Percentiles rank a stretch among this genome's conserved stretches.
These are phyloP conservation scores for Pichia phayaonensis DNA, from an alignment of 805 yeast genomes.

Conservation along the genomic window DNA sequence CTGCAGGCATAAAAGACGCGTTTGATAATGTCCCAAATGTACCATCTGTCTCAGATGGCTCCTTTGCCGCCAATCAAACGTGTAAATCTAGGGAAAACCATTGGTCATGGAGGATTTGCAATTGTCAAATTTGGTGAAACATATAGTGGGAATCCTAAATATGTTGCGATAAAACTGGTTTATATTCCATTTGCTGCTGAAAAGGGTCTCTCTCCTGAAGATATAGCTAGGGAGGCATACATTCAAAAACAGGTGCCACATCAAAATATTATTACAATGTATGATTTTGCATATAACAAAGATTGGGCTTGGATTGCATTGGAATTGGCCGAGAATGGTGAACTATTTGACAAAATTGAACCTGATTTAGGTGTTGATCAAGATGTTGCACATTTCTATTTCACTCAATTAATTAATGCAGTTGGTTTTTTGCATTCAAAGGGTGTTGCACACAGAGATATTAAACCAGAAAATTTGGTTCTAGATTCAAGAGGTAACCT, in stretches of 20 bases:
- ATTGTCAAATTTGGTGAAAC: conserved; percentile 45
- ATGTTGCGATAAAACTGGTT: conserved; percentile 52
- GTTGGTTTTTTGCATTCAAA: conserved; percentile 50
- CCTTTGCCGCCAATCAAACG: conserved; percentile 42
- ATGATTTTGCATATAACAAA: conserved; percentile 45
- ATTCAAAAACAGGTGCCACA: conserved; percentile 55
- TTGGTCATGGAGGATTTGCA: conserved; percentile 67
- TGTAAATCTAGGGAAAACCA: conserved; percentile 40
- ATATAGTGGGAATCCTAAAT: conserved; percentile 8
- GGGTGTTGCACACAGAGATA: conserved; percentile 63
- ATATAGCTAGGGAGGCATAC: conserved; percentile 44
- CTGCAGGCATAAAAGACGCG: background rate
- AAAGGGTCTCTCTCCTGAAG: conserved; percentile 25
- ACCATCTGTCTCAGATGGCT: conserved; percentile 38
- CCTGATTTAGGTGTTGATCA: conserved; percentile 65
- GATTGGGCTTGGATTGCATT: conserved; percentile 59
- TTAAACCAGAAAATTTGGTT: conserved; percentile 63
- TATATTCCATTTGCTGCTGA: conserved; percentile 30
- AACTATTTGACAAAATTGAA: conserved; percentile 69
- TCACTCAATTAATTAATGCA: conserved; percentile 57
- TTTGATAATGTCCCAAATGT: conserved; percentile 16
- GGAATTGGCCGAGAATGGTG: conserved; percentile 71
- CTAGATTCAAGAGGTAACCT: conserved; percentile 57
- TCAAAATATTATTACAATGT: conserved; percentile 49
- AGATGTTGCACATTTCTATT: conserved; percentile 61